phyloP scores from a whole-genome alignment of 177 flowering plant genomes.

The Vitis hybrid region DNA sequence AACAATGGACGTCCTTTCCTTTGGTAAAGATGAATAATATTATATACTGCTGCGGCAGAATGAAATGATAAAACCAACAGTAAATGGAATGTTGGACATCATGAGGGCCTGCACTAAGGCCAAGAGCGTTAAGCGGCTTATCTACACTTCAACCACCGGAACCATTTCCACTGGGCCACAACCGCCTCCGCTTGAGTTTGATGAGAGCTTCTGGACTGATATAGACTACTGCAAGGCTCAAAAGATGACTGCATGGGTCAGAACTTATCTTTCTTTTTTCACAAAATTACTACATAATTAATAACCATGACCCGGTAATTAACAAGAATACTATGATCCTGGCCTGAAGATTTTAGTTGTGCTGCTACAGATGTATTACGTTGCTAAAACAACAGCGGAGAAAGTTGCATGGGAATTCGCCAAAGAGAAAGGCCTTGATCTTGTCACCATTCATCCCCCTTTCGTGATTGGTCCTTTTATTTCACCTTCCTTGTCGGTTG shows the following conservation, averaged over 20 bases:
- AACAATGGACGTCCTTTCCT: too few relatives aligned
- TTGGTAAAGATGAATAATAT: background rate
- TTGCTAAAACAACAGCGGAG: slow-evolving; percentile 30
- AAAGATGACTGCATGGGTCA: slow-evolving; percentile 36
- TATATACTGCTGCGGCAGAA: slow-evolving; percentile 10
- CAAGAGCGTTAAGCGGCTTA: slow-evolving; percentile 18
- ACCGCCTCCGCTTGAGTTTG: slow-evolving; percentile 9
- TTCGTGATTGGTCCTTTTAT: slow-evolving; percentile 33
- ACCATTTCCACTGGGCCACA: slow-evolving; percentile 16
- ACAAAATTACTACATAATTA: background rate
- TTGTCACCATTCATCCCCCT: slow-evolving; percentile 26
- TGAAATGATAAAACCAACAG: slow-evolving; percentile 28
- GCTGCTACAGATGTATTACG: slow-evolving; percentile 26
- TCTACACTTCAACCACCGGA: slow-evolving; percentile 28
- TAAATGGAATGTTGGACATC: slow-evolving; percentile 21
- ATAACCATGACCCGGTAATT: background rate
- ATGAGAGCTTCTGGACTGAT: slow-evolving; percentile 27
- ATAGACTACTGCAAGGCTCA: slow-evolving; percentile 17
- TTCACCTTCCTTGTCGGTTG: slow-evolving; percentile 19
- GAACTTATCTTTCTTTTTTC: background rate
- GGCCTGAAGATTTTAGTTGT: background rate
- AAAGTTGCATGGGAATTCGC: slow-evolving; percentile 28
- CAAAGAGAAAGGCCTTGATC: slow-evolving; percentile 20
- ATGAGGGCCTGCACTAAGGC: slow-evolving; percentile 27
- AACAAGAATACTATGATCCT: background rate